These are phyloP conservation scores for Daldinia decipiens DNA, from an alignment of 495 filamentous ascomycete species.

Conservation along the genomic window DNA sequence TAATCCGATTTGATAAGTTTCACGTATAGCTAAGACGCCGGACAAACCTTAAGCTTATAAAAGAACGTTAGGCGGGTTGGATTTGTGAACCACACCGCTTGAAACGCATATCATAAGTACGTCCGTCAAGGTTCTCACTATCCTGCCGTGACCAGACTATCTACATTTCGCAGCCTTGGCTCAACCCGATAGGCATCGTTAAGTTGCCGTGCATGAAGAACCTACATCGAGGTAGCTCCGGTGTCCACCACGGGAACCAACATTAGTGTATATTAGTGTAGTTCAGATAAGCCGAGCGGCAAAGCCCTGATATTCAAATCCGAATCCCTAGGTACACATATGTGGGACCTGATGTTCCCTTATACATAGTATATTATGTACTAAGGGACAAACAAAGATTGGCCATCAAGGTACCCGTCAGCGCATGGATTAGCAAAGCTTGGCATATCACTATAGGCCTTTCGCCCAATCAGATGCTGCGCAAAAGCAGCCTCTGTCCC, in stretches of 20 bases:
- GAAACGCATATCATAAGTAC: constrained; percentile 13
- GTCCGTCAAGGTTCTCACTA: constrained; percentile 36
- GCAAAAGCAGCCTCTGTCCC: constrained; percentile 15
- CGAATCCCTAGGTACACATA: constrained; percentile 14
- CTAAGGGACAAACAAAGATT: constrained; percentile 28
- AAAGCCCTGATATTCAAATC: constrained; percentile 2
- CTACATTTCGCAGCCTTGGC: constrained; percentile 11
- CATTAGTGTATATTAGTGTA: constrained; percentile 14
- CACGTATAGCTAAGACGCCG: neutral
- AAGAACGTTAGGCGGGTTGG: neutral
- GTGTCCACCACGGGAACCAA: constrained; percentile 36
- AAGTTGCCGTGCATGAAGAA: neutral
- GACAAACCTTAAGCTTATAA: too few relatives aligned
- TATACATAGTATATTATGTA: too few relatives aligned
- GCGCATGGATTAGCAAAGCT: constrained; percentile 32
- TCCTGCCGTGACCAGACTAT: constrained; percentile 11
- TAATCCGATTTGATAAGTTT: neutral
- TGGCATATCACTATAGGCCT: constrained; percentile 34
- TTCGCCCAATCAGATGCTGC: constrained; percentile 21
- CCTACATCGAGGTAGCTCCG: too few relatives aligned
- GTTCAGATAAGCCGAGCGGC: neutral
- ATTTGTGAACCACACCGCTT: constrained; percentile 30
- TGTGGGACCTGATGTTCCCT: constrained; percentile 19
- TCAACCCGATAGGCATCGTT: constrained; percentile 7
- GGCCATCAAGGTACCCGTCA: constrained; percentile 43